Evolutionary conservation across 1,139 yeast species (phyloP).

Genomic region (Dujonia santamariae): DNA sequence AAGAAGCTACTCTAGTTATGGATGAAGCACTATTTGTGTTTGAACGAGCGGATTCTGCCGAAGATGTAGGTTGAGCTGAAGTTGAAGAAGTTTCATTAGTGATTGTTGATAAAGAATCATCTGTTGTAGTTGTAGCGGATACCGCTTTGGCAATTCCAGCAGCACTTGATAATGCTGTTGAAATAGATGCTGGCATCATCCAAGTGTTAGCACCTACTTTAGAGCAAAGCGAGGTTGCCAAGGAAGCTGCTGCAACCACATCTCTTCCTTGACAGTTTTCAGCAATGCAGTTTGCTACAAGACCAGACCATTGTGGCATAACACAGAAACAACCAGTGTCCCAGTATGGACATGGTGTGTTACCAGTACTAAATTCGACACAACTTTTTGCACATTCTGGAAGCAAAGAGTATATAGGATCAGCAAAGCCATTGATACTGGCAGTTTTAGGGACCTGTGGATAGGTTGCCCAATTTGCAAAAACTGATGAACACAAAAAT

Average conservation of each 20-base stretch:
- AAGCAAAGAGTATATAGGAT: slow-evolving; percentile 26
- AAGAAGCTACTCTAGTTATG: slow-evolving; percentile 11
- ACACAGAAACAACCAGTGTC: slow-evolving; percentile 54
- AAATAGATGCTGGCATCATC: slow-evolving; percentile 43
- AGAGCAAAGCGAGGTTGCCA: slow-evolving; percentile 41
- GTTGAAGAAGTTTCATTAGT: slow-evolving; percentile 10
- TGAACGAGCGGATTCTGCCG: too few species aligned
- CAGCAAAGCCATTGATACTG: slow-evolving; percentile 41
- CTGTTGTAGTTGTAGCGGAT: slow-evolving; percentile 1
- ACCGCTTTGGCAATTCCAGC: slow-evolving; percentile 24
- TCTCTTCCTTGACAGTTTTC: slow-evolving; percentile 36
- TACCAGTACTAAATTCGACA: slow-evolving; percentile 23
- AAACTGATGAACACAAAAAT: too few species aligned
- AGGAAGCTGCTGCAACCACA: slow-evolving; percentile 34
- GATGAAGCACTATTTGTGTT: too few species aligned
- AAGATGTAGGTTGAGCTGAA: too few species aligned
- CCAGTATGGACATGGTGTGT: slow-evolving; percentile 52
- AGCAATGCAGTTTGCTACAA: slow-evolving; percentile 46
- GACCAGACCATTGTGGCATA: slow-evolving; percentile 46
- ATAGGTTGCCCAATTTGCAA: slow-evolving; percentile 21
- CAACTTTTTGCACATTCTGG: slow-evolving; percentile 31
- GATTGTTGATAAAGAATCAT: too few species aligned
- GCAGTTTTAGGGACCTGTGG: slow-evolving; percentile 41
- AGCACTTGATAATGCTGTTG: slow-evolving; percentile 28
- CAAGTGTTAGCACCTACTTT: slow-evolving; percentile 45